Percentiles rank a stretch among this genome's conserved stretches.
phyloP scores from a whole-genome alignment of 805 yeast genomes.

The Citeromyces nyonsensis region DNA sequence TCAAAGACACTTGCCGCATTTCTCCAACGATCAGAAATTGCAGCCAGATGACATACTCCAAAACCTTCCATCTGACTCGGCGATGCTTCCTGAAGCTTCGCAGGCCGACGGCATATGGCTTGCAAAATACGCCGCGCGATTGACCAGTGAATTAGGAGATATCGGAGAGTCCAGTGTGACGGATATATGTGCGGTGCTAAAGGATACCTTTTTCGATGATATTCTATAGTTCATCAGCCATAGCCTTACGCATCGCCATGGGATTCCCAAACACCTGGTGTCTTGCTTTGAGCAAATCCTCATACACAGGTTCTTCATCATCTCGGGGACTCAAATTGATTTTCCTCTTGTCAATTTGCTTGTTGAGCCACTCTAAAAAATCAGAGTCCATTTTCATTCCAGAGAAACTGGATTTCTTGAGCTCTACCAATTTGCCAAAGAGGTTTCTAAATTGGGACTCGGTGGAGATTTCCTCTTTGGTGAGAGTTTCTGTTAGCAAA shows the following conservation, averaged over 20 bases:
- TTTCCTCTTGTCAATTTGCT: slow-evolving; percentile 20
- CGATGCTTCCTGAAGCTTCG: no score
- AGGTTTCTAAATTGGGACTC: slow-evolving; percentile 25
- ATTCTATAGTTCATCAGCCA: slow-evolving; percentile 29
- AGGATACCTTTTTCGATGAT: not conserved
- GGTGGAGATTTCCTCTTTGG: slow-evolving; percentile 6
- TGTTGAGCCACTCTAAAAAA: slow-evolving; percentile 52
- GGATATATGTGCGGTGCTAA: not conserved
- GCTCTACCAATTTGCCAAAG: slow-evolving; percentile 19
- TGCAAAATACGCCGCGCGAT: no score
- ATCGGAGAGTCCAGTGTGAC: no score
- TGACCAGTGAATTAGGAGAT: no score
- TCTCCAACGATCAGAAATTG: no score
- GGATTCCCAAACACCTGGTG: slow-evolving; percentile 59
- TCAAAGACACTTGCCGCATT: no score
- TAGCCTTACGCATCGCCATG: slow-evolving; percentile 46
- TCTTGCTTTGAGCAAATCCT: slow-evolving; percentile 7
- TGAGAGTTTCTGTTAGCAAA: slow-evolving; percentile 1
- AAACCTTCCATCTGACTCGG: no score
- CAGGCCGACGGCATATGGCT: no score
- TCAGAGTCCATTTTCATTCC: slow-evolving; percentile 17
- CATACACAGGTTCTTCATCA: slow-evolving; percentile 9
- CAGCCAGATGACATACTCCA: no score
- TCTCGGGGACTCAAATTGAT: slow-evolving; percentile 16
- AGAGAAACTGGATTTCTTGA: slow-evolving; percentile 14